These are phyloP conservation scores for Diplosphaera chodatii DNA, from an alignment of 139 green algal genomes.

Conservation along the genomic window DNA sequence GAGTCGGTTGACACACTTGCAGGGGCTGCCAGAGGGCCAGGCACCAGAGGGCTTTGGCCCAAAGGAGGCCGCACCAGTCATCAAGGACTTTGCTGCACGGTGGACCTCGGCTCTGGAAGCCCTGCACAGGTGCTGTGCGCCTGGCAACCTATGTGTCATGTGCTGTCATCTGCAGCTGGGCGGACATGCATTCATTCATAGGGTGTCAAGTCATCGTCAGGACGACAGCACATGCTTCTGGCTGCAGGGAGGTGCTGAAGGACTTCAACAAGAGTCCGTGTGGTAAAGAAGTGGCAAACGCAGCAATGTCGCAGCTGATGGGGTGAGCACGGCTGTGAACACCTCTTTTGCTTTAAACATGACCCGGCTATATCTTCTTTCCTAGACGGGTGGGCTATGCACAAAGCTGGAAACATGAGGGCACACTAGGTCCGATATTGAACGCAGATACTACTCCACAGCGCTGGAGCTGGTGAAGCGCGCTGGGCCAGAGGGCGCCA, in stretches of 20 bases:
- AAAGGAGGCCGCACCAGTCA: constrained; percentile 38
- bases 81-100: constrained; percentile 57
- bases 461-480: constrained; percentile 85
- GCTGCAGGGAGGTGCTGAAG: constrained; percentile 49
- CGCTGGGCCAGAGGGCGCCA: constrained; percentile 57
- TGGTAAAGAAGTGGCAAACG: constrained; percentile 76
- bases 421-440: too few species aligned
- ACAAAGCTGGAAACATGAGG: too few species aligned
- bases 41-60: constrained; percentile 49
- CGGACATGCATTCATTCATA: too few species aligned
- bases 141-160: not conserved
- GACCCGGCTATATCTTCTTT: too few species aligned
- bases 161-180: too few species aligned
- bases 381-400: too few species aligned
- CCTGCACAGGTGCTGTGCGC: constrained; percentile 68
- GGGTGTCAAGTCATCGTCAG: too few species aligned
- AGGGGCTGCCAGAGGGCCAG: constrained; percentile 45
- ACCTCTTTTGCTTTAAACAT: too few species aligned
- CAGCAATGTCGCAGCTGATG: constrained; percentile 88
- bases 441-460: constrained; percentile 76
- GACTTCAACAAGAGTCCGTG: constrained; percentile 54
- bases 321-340: too few species aligned
- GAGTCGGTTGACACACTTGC: too few species aligned
- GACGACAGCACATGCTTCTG: too few species aligned
- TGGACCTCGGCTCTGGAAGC: constrained; percentile 76